phyloP scores from a whole-genome alignment of 2,329 filamentous ascomycete species.

The Pseudocercospora cruenta region DNA sequence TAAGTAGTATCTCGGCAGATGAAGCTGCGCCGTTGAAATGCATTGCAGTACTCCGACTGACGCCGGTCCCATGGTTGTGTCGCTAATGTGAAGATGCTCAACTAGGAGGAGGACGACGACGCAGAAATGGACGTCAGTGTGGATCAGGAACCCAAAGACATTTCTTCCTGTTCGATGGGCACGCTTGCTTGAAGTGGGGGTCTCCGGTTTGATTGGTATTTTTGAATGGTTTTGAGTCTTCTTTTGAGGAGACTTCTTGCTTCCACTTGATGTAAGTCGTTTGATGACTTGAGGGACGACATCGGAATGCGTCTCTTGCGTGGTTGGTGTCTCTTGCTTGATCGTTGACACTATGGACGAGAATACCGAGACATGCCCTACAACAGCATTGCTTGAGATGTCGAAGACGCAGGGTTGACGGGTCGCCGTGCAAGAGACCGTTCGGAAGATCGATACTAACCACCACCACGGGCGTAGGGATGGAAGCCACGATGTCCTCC shows the following conservation, averaged over 20 bases:
- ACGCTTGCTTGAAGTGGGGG: not conserved
- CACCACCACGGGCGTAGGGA: slow-evolving; percentile 64
- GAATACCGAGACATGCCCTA: not conserved
- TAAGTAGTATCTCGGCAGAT: not conserved
- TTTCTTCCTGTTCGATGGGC: not conserved
- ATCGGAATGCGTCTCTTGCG: not conserved
- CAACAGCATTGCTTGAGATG: not conserved
- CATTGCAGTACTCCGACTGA: not conserved
- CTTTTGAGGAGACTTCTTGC: not conserved
- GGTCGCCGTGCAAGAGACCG: not conserved
- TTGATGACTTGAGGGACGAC: not conserved
- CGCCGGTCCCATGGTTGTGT: not conserved
- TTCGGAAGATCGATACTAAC: slow-evolving; percentile 16
- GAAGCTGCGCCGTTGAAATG: not conserved
- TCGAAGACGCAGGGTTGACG: not conserved
- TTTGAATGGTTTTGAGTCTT: not conserved
- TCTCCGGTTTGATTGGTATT: not conserved
- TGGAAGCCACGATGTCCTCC: slow-evolving; percentile 76
- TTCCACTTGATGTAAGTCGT: not conserved
- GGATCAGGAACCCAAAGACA: not conserved
- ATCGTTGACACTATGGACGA: not conserved
- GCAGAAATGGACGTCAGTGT: not conserved
- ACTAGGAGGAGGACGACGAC: not conserved
- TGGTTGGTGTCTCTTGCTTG: not conserved
- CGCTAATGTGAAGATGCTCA: not conserved